phyloP scores from a whole-genome alignment of 208 protist genomes.

The Wallacemonas sp. region DNA sequence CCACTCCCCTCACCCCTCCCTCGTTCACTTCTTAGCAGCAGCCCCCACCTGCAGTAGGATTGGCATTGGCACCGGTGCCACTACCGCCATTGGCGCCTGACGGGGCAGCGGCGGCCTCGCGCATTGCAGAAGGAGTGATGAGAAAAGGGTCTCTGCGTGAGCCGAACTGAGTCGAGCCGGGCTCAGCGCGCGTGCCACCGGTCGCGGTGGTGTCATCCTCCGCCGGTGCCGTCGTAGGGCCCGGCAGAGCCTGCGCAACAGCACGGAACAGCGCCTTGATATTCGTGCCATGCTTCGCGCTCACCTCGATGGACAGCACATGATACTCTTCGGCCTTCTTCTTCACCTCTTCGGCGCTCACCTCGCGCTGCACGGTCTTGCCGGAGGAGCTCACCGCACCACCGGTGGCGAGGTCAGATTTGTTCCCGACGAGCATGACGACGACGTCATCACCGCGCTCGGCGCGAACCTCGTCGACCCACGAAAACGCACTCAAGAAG shows the following conservation, averaged over 20 bases:
- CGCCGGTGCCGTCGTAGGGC: conserved; percentile 7
- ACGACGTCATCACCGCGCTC: conserved; percentile 95
- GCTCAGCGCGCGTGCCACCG: neutral
- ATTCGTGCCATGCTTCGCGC: conserved; percentile 86
- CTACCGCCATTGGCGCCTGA: neutral
- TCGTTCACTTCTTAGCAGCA: neutral
- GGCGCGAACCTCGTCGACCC: conserved; percentile 97
- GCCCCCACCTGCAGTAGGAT: neutral
- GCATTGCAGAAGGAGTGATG: conserved; percentile 27
- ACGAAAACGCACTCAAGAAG: conserved; percentile 93
- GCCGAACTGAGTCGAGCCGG: neutral
- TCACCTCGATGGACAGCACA: conserved; percentile 96
- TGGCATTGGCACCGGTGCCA: neutral
- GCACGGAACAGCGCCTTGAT: conserved; percentile 79
- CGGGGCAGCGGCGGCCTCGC: neutral
- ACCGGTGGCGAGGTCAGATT: conserved; percentile 88
- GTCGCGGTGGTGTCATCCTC: conserved; percentile 7
- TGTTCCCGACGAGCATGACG: conserved; percentile 97
- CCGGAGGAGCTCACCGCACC: neutral
- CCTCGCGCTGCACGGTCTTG: conserved; percentile 47
- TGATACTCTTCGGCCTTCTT: conserved; percentile 85
- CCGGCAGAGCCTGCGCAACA: conserved; percentile 55
- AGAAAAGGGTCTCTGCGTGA: conserved; percentile 36
- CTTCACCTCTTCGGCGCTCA: conserved; percentile 70
- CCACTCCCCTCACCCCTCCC: conserved; percentile 5